Evolutionary conservation across 768 basidiomycete genomes (phyloP).

Genomic region (Gyrodon lividus): DNA sequence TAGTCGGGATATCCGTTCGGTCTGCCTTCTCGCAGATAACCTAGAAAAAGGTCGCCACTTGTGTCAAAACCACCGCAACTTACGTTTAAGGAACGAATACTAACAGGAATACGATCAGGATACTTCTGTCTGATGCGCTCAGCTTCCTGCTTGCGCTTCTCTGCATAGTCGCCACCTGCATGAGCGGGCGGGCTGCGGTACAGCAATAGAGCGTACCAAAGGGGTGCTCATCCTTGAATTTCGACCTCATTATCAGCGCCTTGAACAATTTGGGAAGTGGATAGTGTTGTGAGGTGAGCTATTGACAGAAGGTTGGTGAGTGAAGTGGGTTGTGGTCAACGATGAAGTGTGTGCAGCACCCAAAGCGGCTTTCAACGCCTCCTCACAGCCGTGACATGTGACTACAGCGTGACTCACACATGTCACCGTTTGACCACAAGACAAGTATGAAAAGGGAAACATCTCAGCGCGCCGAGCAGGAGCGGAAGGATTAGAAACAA

Average conservation of each 20-base stretch:
- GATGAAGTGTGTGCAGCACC: slow-evolving; percentile 22
- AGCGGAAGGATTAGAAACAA: neutral
- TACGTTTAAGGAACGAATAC: slow-evolving; percentile 27
- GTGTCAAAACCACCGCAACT: slow-evolving; percentile 11
- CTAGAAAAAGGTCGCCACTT: slow-evolving; percentile 39
- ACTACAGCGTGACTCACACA: slow-evolving; percentile 28
- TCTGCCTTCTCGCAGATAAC: slow-evolving; percentile 99
- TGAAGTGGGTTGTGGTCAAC: slow-evolving; percentile 23
- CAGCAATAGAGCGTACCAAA: slow-evolving; percentile 62
- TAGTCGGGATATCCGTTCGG: slow-evolving; percentile 96
- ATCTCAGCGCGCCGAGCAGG: neutral
- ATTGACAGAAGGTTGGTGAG: slow-evolving; percentile 7
- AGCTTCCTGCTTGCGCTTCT: slow-evolving; percentile 99
- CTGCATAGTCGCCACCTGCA: slow-evolving; percentile 41
- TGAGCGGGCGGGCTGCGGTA: slow-evolving; percentile 34
- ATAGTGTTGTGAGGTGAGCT: slow-evolving; percentile 4
- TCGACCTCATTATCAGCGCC: slow-evolving; percentile 69
- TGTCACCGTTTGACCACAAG: slow-evolving; percentile 13
- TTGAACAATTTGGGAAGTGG: slow-evolving; percentile 3
- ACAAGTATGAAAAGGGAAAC: slow-evolving; percentile 2
- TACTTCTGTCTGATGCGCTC: slow-evolving; percentile 99
- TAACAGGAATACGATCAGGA: slow-evolving; percentile 93
- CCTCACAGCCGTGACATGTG: slow-evolving; percentile 34
- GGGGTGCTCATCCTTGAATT: slow-evolving; percentile 99
- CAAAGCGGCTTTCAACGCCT: slow-evolving; percentile 30